phyloP scores from a whole-genome alignment of 805 yeast genomes.

The Metschnikowia kunwiensis region DNA sequence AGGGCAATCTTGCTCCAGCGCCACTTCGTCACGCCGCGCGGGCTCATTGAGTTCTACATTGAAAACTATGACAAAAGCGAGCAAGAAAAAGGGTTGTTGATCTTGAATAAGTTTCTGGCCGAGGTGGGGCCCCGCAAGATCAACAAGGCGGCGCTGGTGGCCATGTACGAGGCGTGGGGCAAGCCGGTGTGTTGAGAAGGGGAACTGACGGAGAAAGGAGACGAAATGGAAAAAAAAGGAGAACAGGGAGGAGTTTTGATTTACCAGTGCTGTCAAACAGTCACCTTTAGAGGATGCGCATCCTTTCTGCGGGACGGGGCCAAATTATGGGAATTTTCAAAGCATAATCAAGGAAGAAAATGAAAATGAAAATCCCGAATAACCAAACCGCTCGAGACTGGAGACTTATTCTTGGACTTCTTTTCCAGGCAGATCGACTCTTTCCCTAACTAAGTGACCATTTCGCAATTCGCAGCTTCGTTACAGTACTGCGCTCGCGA shows the following conservation, averaged over 20 bases:
- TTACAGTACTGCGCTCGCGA: too few species aligned
- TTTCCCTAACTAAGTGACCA: too few species aligned
- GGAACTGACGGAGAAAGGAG: background rate
- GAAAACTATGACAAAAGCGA: constrained; percentile 19
- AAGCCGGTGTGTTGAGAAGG: constrained; percentile 1
- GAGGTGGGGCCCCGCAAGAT: constrained; percentile 53
- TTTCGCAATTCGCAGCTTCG: too few species aligned
- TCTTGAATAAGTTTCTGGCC: constrained; percentile 30
- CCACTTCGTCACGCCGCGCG: constrained; percentile 65
- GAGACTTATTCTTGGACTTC: too few species aligned
- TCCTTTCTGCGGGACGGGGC: too few species aligned
- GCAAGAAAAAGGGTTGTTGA: constrained; percentile 27
- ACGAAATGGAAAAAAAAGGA: background rate
- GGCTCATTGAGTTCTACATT: constrained; percentile 50
- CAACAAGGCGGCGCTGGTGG: constrained; percentile 49
- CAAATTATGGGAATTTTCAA: too few species aligned
- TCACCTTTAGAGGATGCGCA: too few species aligned
- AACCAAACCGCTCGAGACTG: too few species aligned
- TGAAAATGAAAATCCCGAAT: too few species aligned
- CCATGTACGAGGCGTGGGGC: constrained; percentile 60
- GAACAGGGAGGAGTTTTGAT: background rate
- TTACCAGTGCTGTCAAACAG: too few species aligned
- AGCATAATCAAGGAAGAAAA: too few species aligned
- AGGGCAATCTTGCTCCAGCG: constrained; percentile 78
- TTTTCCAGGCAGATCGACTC: too few species aligned